phyloP scores from a whole-genome alignment of 139 green algal species.

The Chlamydomonas sp. region DNA sequence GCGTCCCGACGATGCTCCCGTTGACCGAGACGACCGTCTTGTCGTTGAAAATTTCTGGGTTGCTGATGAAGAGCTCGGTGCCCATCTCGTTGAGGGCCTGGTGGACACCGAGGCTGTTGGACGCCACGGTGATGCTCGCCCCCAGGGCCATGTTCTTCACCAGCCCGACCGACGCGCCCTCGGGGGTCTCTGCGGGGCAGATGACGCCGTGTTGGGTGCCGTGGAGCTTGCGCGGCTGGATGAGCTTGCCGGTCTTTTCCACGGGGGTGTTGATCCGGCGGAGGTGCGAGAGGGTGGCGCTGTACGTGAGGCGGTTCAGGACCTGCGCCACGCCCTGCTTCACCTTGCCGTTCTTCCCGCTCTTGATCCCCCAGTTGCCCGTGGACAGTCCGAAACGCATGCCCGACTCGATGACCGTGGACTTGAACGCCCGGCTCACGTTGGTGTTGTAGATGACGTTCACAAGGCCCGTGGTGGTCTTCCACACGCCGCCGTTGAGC shows the following conservation, averaged over 20 bases:
- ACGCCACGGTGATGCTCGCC: constrained; percentile 6
- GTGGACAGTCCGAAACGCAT: constrained; percentile 60
- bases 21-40: constrained; percentile 51
- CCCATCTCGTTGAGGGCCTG: not conserved
- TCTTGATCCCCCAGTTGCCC: constrained; percentile 53
- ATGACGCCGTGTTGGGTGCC: constrained; percentile 54
- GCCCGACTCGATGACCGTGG: constrained; percentile 47
- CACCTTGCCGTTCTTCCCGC: not conserved
- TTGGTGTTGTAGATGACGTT: constrained; percentile 30
- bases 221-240: constrained; percentile 55
- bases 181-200: constrained; percentile 50
- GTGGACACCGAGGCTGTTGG: not conserved
- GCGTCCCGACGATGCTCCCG: constrained; percentile 21
- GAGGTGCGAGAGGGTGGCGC: constrained; percentile 48
- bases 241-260: constrained; percentile 20
- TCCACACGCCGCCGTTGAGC: not conserved
- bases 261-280: constrained; percentile 31
- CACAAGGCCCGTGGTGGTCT: not conserved
- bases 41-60: too few species aligned
- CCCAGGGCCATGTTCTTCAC: constrained; percentile 63
- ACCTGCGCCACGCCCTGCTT: constrained; percentile 28
- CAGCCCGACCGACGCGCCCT: constrained; percentile 48
- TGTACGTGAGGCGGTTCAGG: constrained; percentile 50
- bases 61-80: too few species aligned
- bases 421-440: constrained; percentile 43